Conservation (phyloP, 805 yeast species). For the Sugiyamaella lignohabitans region DNA sequence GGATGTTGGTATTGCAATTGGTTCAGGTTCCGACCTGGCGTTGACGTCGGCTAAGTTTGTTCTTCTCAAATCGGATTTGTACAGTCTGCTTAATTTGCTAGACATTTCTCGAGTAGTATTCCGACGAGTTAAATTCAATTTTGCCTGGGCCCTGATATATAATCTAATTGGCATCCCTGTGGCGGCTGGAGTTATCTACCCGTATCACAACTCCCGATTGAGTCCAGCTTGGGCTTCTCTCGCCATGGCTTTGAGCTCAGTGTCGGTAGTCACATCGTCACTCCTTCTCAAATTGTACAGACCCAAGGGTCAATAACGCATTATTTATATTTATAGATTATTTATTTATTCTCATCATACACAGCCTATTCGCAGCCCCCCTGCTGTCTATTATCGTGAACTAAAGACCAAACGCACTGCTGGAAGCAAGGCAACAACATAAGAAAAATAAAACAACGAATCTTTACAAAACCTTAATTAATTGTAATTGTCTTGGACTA, state of each 20-base stretch:
- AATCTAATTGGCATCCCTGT: slow-evolving; percentile 82
- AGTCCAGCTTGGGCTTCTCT: slow-evolving; percentile 87
- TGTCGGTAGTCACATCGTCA: slow-evolving; percentile 80
- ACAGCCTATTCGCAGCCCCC: too few relatives aligned
- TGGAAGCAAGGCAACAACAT: too few relatives aligned
- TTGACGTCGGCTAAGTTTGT: slow-evolving; percentile 70
- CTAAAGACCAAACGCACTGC: too few relatives aligned
- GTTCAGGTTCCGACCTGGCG: slow-evolving; percentile 72
- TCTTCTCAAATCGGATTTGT: slow-evolving; percentile 44
- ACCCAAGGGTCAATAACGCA: slow-evolving; percentile 16
- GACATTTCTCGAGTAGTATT: slow-evolving; percentile 69
- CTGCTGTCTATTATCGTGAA: too few relatives aligned
- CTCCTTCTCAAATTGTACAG: slow-evolving; percentile 53
- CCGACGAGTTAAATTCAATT: slow-evolving; percentile 67
- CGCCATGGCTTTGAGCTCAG: slow-evolving; percentile 90
- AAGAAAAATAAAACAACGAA: too few relatives aligned
- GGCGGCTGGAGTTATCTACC: slow-evolving; percentile 87
- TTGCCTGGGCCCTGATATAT: slow-evolving; percentile 81
- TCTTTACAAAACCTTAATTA: too few relatives aligned
- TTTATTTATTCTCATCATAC: neutral
- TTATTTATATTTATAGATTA: neutral
- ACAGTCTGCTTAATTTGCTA: slow-evolving; percentile 49
- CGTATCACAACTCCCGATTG: slow-evolving; percentile 60
- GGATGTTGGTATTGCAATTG: slow-evolving; percentile 71
- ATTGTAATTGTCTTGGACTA: too few relatives aligned